Evolutionary conservation across 768 basidiomycete genomes (phyloP).

Genomic region (Naganishia vaughanmartiniae): DNA sequence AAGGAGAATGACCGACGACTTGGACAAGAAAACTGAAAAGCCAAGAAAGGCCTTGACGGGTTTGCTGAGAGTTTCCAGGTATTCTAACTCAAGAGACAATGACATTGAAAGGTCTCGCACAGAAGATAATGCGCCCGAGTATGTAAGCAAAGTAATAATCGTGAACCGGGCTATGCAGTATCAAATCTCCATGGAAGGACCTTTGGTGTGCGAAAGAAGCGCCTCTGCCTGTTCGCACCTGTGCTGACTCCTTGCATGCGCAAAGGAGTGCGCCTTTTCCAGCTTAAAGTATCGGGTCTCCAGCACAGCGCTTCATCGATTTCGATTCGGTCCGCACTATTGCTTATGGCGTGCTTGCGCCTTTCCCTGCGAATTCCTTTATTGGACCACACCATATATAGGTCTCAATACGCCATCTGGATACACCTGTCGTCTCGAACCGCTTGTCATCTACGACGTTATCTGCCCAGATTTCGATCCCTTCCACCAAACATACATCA

Average conservation of each 20-base stretch:
- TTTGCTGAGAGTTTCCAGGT: too few species aligned
- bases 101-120: background rate
- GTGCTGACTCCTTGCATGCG: background rate
- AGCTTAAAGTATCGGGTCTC: background rate
- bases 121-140: background rate
- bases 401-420: background rate
- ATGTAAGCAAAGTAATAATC: background rate
- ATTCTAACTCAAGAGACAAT: too few species aligned
- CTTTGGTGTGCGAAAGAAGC: background rate
- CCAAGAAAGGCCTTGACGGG: too few species aligned
- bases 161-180: background rate
- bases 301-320: background rate
- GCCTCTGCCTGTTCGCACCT: background rate
- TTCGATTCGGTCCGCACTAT: background rate
- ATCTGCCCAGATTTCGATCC: background rate
- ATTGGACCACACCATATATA: background rate
- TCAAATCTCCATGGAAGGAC: background rate
- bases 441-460: background rate
- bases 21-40: background rate
- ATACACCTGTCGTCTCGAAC: background rate
- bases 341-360: too few species aligned
- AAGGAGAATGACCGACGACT: slow-evolving; percentile 25
- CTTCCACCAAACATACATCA: background rate
- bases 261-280: background rate
- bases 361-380: background rate